Conservation (phyloP, 257 asterid genomes). For the Solanum pimpinellifolium region DNA sequence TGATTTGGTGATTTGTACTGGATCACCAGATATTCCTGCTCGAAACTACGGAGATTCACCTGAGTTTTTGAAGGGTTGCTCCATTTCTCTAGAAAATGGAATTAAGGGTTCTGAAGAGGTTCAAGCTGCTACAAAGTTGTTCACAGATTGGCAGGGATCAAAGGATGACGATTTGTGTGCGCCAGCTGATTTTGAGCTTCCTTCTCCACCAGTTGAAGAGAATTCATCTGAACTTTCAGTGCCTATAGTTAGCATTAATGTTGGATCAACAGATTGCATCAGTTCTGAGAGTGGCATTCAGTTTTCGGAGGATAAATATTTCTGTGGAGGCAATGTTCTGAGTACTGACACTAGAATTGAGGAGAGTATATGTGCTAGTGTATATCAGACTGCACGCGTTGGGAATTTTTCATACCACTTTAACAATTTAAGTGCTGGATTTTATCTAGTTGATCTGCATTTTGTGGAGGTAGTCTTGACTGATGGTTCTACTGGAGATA, state of each 20-base stretch:
- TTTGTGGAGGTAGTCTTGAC: constrained; percentile 49
- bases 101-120: constrained; percentile 49
- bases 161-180: constrained; percentile 20
- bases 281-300: constrained; percentile 16
- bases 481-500: constrained; percentile 48
- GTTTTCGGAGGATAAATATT: constrained; percentile 40
- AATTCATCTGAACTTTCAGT: constrained; percentile 5
- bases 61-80: constrained; percentile 17
- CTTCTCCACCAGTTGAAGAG: constrained; percentile 28
- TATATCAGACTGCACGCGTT: constrained; percentile 50
- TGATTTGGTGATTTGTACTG: constrained; percentile 64
- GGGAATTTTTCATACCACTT: constrained; percentile 48
- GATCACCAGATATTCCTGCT: constrained; percentile 58
- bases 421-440: constrained; percentile 28
- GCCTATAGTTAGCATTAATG: constrained; percentile 38
- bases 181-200: constrained; percentile 68
- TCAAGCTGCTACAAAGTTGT: constrained; percentile 12
- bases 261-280: constrained; percentile 30
- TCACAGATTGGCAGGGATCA: background rate
- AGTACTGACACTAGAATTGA: constrained; percentile 30
- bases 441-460: constrained; percentile 51
- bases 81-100: constrained; percentile 78
- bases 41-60: constrained; percentile 55
- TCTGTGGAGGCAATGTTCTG: constrained; percentile 41
- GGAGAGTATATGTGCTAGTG: constrained; percentile 21